Evolutionary conservation across 768 basidiomycete species (phyloP), one percentile per base, ranked within the genome.

Genomic region (Arthromyces matolae): DNA sequence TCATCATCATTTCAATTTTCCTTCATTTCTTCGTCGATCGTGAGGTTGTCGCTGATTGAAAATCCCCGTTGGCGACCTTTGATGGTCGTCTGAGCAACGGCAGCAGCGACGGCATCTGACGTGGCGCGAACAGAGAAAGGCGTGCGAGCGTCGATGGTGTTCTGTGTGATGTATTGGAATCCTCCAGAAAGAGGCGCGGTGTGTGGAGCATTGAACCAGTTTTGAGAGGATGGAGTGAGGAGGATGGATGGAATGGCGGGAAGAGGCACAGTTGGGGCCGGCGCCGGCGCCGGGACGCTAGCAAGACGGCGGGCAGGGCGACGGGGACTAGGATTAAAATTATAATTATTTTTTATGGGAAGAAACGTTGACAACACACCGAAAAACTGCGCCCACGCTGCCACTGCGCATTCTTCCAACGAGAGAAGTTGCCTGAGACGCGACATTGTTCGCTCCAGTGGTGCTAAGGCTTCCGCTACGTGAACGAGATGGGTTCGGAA

Each of bases 401-500:
- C 81, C 81, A 52, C 79, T 82, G 38, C 81, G 67, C 60, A 81
- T 60, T 38, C 81, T 65, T n/a, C 76, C 72, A 20, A 78, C 65
- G 9, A 81, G 60, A 49, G 72, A 76, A 0, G 67, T 76, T n/a
- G 58, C 66, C 28, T 58, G 62, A 34, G 55, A 62, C 14, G 59
- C 60, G 40, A 47, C 50, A 50, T 59, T 51, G 24, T 47, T 39
- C 19, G 42, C 22, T 8, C 42, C 35, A 5, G 34, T 59, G 23
- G 49, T 44, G 49, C 63, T 67, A 10, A 77, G 47, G 48, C 79
- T 82, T 3, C 73, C 71, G 33, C 75, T 74, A 24, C 81, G 67
- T 14, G 72, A 63, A 13, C 79, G 68, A 6, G 67, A 55, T 13
- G 68, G 70, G 19, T 65, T 67, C 57, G 67, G 36, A 23, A 74